A percentile compares a stretch with the other conserved stretches of the same genome.
These are phyloP conservation scores for Capronia americana DNA, from an alignment of 2,329 filamentous ascomycete species.

Conservation along the genomic window DNA sequence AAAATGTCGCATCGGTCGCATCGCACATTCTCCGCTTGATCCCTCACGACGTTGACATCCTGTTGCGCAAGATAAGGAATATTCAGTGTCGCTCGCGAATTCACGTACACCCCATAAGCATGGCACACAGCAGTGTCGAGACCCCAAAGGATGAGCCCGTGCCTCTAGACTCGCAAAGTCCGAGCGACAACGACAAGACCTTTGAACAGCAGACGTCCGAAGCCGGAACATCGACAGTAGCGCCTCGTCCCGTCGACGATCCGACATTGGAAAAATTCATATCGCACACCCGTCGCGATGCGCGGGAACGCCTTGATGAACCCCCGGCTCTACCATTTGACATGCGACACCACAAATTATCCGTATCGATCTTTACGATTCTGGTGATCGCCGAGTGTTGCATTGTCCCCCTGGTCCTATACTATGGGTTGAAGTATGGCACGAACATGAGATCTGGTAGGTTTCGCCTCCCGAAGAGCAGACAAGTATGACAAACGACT, in stretches of 20 bases:
- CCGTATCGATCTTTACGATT: constrained; percentile 32
- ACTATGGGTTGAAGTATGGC: constrained; percentile 33
- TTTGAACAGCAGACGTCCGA: constrained; percentile 1
- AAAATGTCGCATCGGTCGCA: background rate
- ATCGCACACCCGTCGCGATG: constrained; percentile 18
- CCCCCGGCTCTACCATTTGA: constrained; percentile 35
- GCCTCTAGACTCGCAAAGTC: background rate
- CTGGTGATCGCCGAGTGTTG: constrained; percentile 32
- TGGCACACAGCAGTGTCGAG: background rate
- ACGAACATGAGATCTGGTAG: constrained; percentile 33
- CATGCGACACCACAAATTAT: constrained; percentile 33
- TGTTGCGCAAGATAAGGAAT: background rate
- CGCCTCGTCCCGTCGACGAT: constrained; percentile 8
- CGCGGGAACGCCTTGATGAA: constrained; percentile 16
- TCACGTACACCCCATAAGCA: background rate
- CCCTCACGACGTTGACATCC: background rate
- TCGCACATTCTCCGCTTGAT: background rate
- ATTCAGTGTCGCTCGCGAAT: background rate
- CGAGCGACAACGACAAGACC: background rate
- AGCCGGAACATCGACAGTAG: constrained; percentile 3
- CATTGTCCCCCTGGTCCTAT: constrained; percentile 33
- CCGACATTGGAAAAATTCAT: constrained; percentile 9
- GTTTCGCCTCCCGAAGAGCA: constrained; percentile 3
- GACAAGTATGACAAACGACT: background rate
- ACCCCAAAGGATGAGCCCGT: background rate